Percentiles rank a stretch among this genome's conserved stretches.
phyloP scores from a whole-genome alignment of 192 early-diverging fungal species.

The Coemansia biformis region DNA sequence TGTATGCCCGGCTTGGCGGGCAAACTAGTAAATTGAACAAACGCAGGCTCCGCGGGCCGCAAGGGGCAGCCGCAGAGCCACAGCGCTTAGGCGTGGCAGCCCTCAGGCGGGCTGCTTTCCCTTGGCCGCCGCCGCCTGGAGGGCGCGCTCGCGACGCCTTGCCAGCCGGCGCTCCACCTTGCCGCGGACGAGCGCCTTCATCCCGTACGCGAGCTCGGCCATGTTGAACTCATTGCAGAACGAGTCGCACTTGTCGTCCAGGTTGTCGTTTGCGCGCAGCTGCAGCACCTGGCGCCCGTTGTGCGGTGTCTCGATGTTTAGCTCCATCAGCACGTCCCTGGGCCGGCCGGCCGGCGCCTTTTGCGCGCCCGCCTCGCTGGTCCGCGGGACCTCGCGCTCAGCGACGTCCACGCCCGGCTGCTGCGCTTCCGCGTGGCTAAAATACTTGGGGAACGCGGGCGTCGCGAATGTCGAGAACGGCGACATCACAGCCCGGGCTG shows the following conservation, averaged over 20 bases:
- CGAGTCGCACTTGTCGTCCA: constrained; percentile 31
- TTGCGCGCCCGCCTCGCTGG: constrained; percentile 12
- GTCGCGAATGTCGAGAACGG: constrained; percentile 30
- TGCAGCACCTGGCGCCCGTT: constrained; percentile 38
- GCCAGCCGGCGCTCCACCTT: constrained; percentile 44
- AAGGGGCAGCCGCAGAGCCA: background rate
- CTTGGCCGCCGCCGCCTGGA: constrained; percentile 29
- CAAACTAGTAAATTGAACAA: no score
- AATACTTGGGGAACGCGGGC: constrained; percentile 44
- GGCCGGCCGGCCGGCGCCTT: constrained; percentile 12
- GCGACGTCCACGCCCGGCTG: constrained; percentile 17
- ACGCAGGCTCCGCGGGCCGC: background rate
- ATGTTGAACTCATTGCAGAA: constrained; percentile 34
- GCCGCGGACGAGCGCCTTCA: constrained; percentile 44
- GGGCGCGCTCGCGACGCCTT: constrained; percentile 40
- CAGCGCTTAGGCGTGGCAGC: background rate
- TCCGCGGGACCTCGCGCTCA: constrained; percentile 25
- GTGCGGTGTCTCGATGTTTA: constrained; percentile 44
- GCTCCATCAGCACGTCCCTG: constrained; percentile 44
- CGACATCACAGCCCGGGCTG: constrained; percentile 1
- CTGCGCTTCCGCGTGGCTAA: constrained; percentile 21
- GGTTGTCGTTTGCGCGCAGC: constrained; percentile 28
- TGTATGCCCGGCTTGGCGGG: no score
- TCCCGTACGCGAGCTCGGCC: constrained; percentile 38
- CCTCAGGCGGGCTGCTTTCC: constrained; percentile 6